These are phyloP conservation scores for Lichtheimia ramosa DNA, from an alignment of 371 early-diverging fungal genomes.

Conservation along the genomic window DNA sequence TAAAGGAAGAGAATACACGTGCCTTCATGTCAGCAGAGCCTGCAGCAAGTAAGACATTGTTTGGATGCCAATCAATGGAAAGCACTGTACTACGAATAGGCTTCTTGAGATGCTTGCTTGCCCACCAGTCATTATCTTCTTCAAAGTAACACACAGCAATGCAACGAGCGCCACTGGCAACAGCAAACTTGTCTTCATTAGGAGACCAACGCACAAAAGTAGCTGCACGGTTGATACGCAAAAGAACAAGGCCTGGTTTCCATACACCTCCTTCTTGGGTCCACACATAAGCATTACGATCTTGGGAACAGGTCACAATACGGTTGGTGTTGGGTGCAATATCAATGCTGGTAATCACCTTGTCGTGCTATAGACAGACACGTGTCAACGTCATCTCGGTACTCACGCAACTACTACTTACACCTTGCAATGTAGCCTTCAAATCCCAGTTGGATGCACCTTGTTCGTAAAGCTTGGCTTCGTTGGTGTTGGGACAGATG, in stretches of 20 bases:
- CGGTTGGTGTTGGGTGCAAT: constrained; percentile 96
- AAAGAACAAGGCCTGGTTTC: constrained; percentile 92
- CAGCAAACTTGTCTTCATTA: constrained; percentile 96
- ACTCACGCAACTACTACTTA: constrained; percentile 22
- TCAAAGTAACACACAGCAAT: constrained; percentile 96
- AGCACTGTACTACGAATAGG: constrained; percentile 91
- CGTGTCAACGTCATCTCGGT: neutral
- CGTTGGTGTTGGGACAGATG: constrained; percentile 86
- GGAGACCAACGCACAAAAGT: constrained; percentile 97
- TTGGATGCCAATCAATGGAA: constrained; percentile 95
- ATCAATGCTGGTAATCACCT: constrained; percentile 93
- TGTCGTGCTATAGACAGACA: constrained; percentile 78
- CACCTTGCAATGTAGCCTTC: constrained; percentile 74
- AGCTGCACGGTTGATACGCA: constrained; percentile 96
- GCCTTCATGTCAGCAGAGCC: constrained; percentile 96
- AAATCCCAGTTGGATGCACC: constrained; percentile 62
- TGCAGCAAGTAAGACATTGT: constrained; percentile 91
- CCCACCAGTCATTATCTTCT: constrained; percentile 97
- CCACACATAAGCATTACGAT: constrained; percentile 99
- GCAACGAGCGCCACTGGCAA: constrained; percentile 88
- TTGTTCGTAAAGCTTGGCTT: constrained; percentile 84
- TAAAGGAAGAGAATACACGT: constrained; percentile 93
- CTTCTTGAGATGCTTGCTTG: constrained; percentile 92
- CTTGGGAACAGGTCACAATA: constrained; percentile 96
- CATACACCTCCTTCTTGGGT: constrained; percentile 74